A percentile compares a stretch with the other conserved stretches of the same genome.
These are phyloP conservation scores for Austroboletus novae-zelandiae DNA, from an alignment of 1,284 basidiomycete genomes.

Conservation along the genomic window DNA sequence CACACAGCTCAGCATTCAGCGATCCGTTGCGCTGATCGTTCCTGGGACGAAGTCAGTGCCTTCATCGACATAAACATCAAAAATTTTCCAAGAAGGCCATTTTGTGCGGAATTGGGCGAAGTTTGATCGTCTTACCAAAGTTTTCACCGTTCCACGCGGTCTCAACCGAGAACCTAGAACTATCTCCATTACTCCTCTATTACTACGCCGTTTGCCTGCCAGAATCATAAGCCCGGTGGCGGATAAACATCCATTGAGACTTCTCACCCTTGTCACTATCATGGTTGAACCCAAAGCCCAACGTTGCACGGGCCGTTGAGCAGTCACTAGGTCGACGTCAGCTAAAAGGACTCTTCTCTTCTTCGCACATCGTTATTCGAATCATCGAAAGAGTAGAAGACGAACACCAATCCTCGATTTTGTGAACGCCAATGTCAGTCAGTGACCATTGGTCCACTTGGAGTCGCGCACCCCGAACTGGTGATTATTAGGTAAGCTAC, in stretches of 20 bases:
- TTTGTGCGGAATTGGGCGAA: conserved; percentile 8
- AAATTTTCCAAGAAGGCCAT: conserved; percentile 15
- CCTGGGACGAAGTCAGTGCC: conserved; percentile 16
- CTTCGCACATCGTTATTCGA: conserved; percentile 23
- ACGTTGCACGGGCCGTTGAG: neutral
- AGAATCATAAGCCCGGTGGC: conserved; percentile 18
- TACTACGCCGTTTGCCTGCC: neutral
- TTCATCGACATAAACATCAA: conserved; percentile 19
- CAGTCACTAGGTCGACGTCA: conserved; percentile 7
- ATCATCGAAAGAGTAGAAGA: conserved; percentile 13
- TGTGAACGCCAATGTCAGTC: conserved; percentile 19
- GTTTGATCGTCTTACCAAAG: conserved; percentile 16
- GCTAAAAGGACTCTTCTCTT: conserved; percentile 14
- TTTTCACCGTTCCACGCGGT: conserved; percentile 2
- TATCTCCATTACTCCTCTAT: too few species aligned
- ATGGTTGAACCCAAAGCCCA: neutral
- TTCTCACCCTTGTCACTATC: neutral
- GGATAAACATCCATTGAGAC: conserved; percentile 12
- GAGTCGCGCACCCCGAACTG: too few species aligned
- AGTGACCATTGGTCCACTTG: neutral
- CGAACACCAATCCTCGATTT: conserved; percentile 14
- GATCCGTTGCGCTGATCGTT: conserved; percentile 21
- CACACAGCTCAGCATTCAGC: conserved; percentile 5
- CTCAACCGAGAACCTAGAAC: neutral
- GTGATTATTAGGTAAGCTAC: neutral